Evolutionary conservation across 2,329 filamentous ascomycete genomes (phyloP), one percentile per base, ranked within the genome.

Genomic region (Teratosphaeria nubilosa): DNA sequence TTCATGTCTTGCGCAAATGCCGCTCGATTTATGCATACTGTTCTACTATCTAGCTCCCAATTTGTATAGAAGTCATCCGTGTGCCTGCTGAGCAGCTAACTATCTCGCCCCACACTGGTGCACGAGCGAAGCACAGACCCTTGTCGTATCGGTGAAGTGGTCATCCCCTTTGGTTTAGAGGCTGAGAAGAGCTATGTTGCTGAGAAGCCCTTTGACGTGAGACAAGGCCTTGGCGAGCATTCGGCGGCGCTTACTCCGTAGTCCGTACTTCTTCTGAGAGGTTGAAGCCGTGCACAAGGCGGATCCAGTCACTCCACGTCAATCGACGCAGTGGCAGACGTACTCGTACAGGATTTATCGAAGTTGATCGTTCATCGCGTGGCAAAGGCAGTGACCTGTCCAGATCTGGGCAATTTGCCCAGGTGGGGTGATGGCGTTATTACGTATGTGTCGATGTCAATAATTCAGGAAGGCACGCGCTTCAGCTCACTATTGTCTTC

Each of bases 371-470:
- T 14, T n/a, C 48, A 80, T 74, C 45, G 71, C 65, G 56, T 73
- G 73, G 65, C 76, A 78, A 32, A 75, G 70, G 61, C 76, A 79
- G 11, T 69, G 69, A 10, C 74, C 73, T 41, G 65, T 69, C 34
- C 34, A 11, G 16, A 41, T n/a, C 2, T 41, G 13, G 27, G 7
- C 27, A 30, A 5, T 7, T 30, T 4, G 27, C 1, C 27, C 27
- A n/a, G n/a, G n/a, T n/a, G n/a, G n/a, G n/a, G n/a, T n/a, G n/a
- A 5, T 30, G 27, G 27, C 27, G 27, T 30, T 30, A 30, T 7
- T 30, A 30, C 7, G 27, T 30, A 7, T 30, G 7, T 2, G 27
- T 30, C 27, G 27, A 30, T 7, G 7, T 30, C 27, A 30, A 2
- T 4, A 30, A 2, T 4, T 3, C 7, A 30, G 27, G 27, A 7